Percentiles rank a stretch among this genome's conserved stretches.
These are phyloP conservation scores for Serendipita vermifera DNA, from an alignment of 768 basidiomycete genomes.

Conservation along the genomic window DNA sequence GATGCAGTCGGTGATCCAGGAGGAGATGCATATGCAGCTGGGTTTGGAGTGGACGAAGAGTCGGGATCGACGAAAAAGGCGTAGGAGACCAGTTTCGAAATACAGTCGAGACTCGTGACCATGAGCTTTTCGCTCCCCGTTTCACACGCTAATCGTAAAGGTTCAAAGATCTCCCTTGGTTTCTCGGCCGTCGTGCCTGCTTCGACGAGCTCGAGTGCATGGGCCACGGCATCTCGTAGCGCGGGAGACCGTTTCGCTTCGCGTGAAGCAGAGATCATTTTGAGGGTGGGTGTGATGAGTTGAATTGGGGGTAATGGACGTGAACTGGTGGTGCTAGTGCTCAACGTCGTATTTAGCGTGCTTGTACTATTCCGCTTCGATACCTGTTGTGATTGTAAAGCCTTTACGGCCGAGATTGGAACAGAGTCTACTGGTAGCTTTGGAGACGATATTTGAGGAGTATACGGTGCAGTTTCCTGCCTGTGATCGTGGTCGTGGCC, in stretches of 20 bases:
- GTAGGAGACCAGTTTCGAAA: constrained; percentile 93
- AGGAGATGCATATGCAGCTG: constrained; percentile 47
- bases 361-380: too few relatives aligned
- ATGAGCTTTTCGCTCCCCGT: constrained; percentile 85
- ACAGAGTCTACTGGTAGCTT: too few relatives aligned
- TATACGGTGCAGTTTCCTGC: too few relatives aligned
- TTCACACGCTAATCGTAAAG: constrained; percentile 92
- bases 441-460: too few relatives aligned
- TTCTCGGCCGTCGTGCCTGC: constrained; percentile 58
- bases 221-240: constrained; percentile 72
- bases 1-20: constrained; percentile 56
- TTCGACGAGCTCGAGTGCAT: constrained; percentile 70
- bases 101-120: constrained; percentile 94
- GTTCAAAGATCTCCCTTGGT: constrained; percentile 86
- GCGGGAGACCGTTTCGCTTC: constrained; percentile 73
- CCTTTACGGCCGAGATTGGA: too few relatives aligned
- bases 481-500: too few relatives aligned
- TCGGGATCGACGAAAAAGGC: constrained; percentile 81
- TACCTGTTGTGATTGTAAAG: too few relatives aligned
- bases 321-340: too few relatives aligned
- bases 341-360: too few relatives aligned
- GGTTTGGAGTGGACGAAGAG: constrained; percentile 25
- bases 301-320: background rate
- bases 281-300: constrained; percentile 71
- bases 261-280: constrained; percentile 73